Evolutionary conservation across 345 rosid species (phyloP).

Genomic region (Bruguiera parviflora): DNA sequence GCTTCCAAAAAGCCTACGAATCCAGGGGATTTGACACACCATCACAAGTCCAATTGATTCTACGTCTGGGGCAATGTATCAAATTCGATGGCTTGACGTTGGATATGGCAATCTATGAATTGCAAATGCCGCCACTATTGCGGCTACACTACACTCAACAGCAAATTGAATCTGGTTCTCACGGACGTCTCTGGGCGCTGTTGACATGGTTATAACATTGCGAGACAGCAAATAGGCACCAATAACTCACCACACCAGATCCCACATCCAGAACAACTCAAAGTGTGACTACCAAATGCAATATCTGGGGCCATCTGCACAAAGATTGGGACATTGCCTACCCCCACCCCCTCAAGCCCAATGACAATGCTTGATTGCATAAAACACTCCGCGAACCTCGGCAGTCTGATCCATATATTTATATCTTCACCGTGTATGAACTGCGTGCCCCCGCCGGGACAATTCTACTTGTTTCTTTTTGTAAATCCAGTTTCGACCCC

Average conservation of each 20-base stretch:
- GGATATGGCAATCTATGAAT: conserved; percentile 71
- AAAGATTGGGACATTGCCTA: conserved; percentile 14
- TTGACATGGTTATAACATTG: conserved; percentile 73
- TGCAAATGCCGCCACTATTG: conserved; percentile 93
- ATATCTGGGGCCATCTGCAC: conserved; percentile 77
- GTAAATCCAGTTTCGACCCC: conserved; percentile 95
- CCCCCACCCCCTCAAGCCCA: neutral
- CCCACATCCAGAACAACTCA: conserved; percentile 83
- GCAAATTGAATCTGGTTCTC: conserved; percentile 99
- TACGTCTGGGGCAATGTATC: conserved; percentile 93
- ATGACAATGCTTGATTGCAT: neutral
- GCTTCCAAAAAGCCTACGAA: conserved; percentile 6
- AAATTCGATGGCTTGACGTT: conserved; percentile 92
- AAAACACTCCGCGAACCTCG: conserved; percentile 38
- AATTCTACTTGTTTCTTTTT: conserved; percentile 74
- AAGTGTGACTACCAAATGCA: conserved; percentile 61
- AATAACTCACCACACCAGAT: conserved; percentile 95
- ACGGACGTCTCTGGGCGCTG: conserved; percentile 96
- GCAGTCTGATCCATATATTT: conserved; percentile 80
- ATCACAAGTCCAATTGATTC: conserved; percentile 98
- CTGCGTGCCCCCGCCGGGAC: conserved; percentile 97
- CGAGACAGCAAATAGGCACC: conserved; percentile 85
- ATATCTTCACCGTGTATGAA: conserved; percentile 89
- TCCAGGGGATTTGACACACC: conserved; percentile 45
- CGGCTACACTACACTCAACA: conserved; percentile 96